phyloP scores from a whole-genome alignment of 768 basidiomycete species.

The Suillus spraguei region DNA sequence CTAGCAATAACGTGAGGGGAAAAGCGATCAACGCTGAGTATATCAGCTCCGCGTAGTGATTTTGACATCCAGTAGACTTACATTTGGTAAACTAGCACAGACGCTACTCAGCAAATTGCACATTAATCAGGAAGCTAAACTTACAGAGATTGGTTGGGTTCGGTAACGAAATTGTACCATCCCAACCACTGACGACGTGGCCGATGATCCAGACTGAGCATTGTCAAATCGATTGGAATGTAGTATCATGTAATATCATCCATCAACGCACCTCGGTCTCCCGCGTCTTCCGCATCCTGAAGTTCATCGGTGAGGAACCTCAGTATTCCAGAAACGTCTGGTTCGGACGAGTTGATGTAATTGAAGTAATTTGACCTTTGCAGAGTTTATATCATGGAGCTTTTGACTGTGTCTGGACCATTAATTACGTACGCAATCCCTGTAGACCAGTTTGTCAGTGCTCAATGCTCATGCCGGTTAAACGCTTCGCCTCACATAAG shows the following conservation, averaged over 20 bases:
- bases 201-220: conserved; percentile 52
- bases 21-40: conserved; percentile 67
- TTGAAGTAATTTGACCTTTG: conserved; percentile 70
- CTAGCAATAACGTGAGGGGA: conserved; percentile 79
- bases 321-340: conserved; percentile 76
- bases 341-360: conserved; percentile 71
- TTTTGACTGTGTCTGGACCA: conserved; percentile 8
- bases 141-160: conserved; percentile 73
- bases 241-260: background rate
- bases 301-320: conserved; percentile 78
- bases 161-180: conserved; percentile 62
- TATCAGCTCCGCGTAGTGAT: conserved; percentile 7
- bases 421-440: conserved; percentile 33
- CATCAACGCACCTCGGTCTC: conserved; percentile 59
- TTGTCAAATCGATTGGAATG: conserved; percentile 17
- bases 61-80: conserved; percentile 21
- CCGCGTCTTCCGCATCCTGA: conserved; percentile 75
- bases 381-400: conserved; percentile 9
- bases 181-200: conserved; percentile 67
- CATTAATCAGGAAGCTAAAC: conserved; percentile 25
- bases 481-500: conserved; percentile 52
- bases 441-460: conserved; percentile 15
- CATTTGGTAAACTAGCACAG: conserved; percentile 50
- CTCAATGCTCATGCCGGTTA: background rate
- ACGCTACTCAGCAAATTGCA: conserved; percentile 10